These are phyloP conservation scores for Globisporangium ultimum DNA, from an alignment of 352 stramenopile species.

Conservation along the genomic window DNA sequence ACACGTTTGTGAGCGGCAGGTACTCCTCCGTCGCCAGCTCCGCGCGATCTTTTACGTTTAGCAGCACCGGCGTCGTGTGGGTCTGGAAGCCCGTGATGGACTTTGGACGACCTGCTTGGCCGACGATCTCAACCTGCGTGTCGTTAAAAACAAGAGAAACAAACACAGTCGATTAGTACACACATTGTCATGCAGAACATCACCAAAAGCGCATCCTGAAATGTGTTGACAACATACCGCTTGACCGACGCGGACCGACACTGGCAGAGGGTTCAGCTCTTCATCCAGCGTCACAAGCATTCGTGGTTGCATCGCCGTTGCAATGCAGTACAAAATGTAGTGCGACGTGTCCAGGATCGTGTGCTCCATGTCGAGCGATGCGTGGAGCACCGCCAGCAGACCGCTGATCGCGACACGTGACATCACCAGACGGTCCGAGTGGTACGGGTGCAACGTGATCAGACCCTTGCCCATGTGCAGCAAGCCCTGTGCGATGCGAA, in stretches of 20 bases:
- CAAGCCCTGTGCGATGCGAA: slow-evolving; percentile 98
- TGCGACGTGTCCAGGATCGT: slow-evolving; percentile 98
- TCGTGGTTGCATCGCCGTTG: slow-evolving; percentile 97
- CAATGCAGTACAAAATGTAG: slow-evolving; percentile 98
- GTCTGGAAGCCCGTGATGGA: slow-evolving; percentile 99
- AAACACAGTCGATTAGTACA: neutral
- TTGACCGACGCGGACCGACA: slow-evolving; percentile 98
- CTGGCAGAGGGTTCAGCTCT: slow-evolving; percentile 93
- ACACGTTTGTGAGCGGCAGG: slow-evolving; percentile 92
- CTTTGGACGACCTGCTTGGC: slow-evolving; percentile 98
- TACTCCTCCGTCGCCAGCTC: slow-evolving; percentile 98
- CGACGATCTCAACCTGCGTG: slow-evolving; percentile 95
- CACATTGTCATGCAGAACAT: too few species aligned
- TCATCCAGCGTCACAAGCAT: slow-evolving; percentile 99
- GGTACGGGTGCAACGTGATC: slow-evolving; percentile 97
- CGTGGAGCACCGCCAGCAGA: slow-evolving; percentile 95
- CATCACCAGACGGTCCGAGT: slow-evolving; percentile 94
- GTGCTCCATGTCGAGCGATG: slow-evolving; percentile 96
- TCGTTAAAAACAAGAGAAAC: neutral
- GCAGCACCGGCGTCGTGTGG: slow-evolving; percentile 98
- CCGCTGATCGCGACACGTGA: slow-evolving; percentile 92
- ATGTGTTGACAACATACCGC: slow-evolving; percentile 61
- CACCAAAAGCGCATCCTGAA: too few species aligned
- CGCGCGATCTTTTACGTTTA: slow-evolving; percentile 97
- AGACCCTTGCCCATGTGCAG: slow-evolving; percentile 99